Conservation (phyloP, 176 grass and related monocot species). For the Zoysia pacifica region DNA sequence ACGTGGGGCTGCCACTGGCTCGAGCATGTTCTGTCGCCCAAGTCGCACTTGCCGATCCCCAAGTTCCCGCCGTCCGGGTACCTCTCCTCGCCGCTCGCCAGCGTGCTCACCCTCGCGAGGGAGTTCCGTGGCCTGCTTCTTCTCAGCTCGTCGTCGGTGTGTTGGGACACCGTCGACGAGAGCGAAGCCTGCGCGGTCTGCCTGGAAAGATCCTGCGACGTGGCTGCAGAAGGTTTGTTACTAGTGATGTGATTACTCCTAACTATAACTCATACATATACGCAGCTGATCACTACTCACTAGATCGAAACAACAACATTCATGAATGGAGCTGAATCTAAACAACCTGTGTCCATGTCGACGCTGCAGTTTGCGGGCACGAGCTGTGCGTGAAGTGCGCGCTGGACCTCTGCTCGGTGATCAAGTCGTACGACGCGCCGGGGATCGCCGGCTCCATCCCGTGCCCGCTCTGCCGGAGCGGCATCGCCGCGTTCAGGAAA, state of each 20-base stretch:
- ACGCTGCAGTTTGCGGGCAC: slow-evolving; percentile 70
- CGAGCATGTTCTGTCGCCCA: slow-evolving; percentile 64
- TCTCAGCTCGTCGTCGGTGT: slow-evolving; percentile 22
- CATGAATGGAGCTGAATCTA: neutral
- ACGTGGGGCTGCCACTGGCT: slow-evolving; percentile 71
- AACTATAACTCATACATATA: neutral
- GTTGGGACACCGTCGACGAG: slow-evolving; percentile 31
- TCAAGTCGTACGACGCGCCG: slow-evolving; percentile 53
- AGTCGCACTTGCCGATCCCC: slow-evolving; percentile 58
- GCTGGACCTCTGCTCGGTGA: slow-evolving; percentile 75
- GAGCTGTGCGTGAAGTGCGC: slow-evolving; percentile 84
- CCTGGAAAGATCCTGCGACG: slow-evolving; percentile 74
- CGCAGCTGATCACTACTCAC: too few relatives aligned
- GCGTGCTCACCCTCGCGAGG: slow-evolving; percentile 67
- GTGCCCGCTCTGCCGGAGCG: slow-evolving; percentile 87
- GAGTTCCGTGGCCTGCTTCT: slow-evolving; percentile 55
- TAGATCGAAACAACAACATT: neutral
- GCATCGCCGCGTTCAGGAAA: slow-evolving; percentile 67
- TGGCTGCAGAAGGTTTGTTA: slow-evolving; percentile 64
- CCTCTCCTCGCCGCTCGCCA: slow-evolving; percentile 66
- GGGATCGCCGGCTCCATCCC: slow-evolving; percentile 63
- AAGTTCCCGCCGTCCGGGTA: slow-evolving; percentile 66
- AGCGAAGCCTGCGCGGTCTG: slow-evolving; percentile 69
- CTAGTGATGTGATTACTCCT: too few relatives aligned
- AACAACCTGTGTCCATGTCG: neutral